Percentiles rank a stretch among this genome's conserved stretches.
Conservation (phyloP, 768 basidiomycete species). For the Phaeotremella fagi region DNA sequence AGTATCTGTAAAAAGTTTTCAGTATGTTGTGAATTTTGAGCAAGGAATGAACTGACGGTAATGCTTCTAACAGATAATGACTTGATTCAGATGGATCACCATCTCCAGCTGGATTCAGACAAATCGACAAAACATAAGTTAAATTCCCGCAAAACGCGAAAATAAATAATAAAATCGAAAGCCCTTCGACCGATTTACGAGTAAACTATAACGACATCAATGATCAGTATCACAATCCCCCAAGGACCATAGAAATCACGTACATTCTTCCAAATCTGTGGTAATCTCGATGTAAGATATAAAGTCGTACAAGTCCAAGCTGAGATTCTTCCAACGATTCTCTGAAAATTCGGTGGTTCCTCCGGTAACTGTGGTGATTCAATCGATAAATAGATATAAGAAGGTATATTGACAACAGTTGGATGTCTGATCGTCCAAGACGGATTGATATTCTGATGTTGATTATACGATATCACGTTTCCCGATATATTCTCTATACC, state of each 20-base stretch:
- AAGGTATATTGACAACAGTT: not conserved
- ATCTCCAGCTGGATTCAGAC: slow-evolving; percentile 60
- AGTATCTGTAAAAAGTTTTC: slow-evolving; percentile 52
- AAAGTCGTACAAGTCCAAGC: slow-evolving; percentile 92
- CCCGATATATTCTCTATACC: not conserved
- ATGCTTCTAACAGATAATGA: slow-evolving; percentile 69
- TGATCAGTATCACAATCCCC: slow-evolving; percentile 1
- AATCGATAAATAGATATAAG: too few relatives aligned
- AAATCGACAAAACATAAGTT: slow-evolving; percentile 85
- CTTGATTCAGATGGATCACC: slow-evolving; percentile 56
- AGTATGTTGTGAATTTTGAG: not conserved
- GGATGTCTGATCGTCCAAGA: not conserved
- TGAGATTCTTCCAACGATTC: slow-evolving; percentile 77
- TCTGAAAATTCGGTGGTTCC: slow-evolving; percentile 49
- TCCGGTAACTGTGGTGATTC: slow-evolving; percentile 8
- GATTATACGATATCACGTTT: slow-evolving; percentile 33
- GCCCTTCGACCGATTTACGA: slow-evolving; percentile 89
- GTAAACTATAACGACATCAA: slow-evolving; percentile 57
- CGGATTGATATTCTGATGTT: not conserved
- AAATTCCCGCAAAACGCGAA: slow-evolving; percentile 90
- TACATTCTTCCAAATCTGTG: slow-evolving; percentile 99
- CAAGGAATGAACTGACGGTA: slow-evolving; percentile 64
- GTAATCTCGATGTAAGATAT: slow-evolving; percentile 87
- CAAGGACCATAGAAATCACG: slow-evolving; percentile 47
- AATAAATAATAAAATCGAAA: slow-evolving; percentile 88